Conservation (phyloP, 306 rosid species). For the Acacia melanoxylon region DNA sequence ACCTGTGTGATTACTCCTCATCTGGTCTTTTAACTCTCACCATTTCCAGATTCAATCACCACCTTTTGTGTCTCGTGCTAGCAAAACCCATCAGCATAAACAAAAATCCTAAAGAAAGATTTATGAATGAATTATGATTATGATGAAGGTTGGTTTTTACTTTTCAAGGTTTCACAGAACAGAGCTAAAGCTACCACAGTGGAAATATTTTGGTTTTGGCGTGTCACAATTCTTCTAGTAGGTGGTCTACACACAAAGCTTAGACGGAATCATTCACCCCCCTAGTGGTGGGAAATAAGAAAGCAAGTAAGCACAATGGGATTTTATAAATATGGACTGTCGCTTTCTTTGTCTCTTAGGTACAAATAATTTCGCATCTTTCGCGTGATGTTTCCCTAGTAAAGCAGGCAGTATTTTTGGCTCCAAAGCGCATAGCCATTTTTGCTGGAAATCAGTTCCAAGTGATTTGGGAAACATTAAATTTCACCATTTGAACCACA, state of each 20-base stretch:
- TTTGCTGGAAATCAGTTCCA: slow-evolving; percentile 5
- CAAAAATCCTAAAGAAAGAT: background rate
- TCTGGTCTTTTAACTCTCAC: background rate
- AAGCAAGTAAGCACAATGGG: background rate
- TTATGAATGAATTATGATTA: background rate
- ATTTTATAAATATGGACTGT: background rate
- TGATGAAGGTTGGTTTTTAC: background rate
- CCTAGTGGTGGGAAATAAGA: background rate
- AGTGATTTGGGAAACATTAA: slow-evolving; percentile 10
- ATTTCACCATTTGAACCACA: background rate
- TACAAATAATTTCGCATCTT: background rate
- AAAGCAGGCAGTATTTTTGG: background rate
- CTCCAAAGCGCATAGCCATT: slow-evolving; percentile 9
- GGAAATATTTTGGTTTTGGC: background rate
- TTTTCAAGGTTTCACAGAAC: background rate
- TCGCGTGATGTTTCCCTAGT: background rate
- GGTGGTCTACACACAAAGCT: background rate
- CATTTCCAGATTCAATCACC: background rate
- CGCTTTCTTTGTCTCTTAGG: background rate
- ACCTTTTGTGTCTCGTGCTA: background rate
- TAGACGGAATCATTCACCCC: background rate
- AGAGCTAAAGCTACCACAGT: background rate
- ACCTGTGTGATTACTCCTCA: background rate
- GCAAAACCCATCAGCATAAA: background rate
- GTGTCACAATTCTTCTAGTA: background rate